Conservation (phyloP, 225 moss, liverwort and hornwort genomes). For the Straminergon stramineum region DNA sequence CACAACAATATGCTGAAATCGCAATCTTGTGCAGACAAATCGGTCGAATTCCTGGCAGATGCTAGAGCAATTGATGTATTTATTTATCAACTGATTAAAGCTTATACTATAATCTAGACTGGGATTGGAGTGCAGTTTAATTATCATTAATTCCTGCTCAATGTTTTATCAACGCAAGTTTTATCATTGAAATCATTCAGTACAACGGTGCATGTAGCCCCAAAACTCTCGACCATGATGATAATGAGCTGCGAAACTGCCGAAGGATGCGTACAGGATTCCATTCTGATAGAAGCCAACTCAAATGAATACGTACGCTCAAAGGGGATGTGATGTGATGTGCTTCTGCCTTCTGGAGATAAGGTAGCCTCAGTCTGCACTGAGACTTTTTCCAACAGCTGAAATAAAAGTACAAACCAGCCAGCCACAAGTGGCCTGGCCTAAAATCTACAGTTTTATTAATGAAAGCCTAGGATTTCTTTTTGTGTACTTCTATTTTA, state of each 20-base stretch:
- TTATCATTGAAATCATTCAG: neutral
- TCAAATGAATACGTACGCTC: neutral
- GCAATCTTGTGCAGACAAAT: neutral
- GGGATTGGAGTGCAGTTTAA: neutral
- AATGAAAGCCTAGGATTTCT: rapidly evolving
- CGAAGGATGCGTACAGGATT: neutral
- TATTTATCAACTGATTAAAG: neutral
- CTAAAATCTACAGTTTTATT: neutral
- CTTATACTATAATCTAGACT: neutral
- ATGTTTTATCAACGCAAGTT: neutral
- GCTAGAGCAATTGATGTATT: neutral
- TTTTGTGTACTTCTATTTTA: neutral
- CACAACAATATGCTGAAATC: neutral
- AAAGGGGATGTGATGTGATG: neutral
- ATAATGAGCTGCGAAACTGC: neutral
- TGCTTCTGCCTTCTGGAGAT: neutral
- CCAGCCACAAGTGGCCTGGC: no score
- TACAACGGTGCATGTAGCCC: neutral
- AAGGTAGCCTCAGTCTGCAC: neutral
- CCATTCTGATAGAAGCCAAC: neutral
- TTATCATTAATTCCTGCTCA: neutral
- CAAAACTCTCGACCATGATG: neutral
- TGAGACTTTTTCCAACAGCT: neutral
- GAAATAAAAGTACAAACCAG: no score
- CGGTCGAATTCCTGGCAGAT: neutral